phyloP scores from a whole-genome alignment of 2,329 filamentous ascomycete genomes.

The Colletotrichum brevisporum region DNA sequence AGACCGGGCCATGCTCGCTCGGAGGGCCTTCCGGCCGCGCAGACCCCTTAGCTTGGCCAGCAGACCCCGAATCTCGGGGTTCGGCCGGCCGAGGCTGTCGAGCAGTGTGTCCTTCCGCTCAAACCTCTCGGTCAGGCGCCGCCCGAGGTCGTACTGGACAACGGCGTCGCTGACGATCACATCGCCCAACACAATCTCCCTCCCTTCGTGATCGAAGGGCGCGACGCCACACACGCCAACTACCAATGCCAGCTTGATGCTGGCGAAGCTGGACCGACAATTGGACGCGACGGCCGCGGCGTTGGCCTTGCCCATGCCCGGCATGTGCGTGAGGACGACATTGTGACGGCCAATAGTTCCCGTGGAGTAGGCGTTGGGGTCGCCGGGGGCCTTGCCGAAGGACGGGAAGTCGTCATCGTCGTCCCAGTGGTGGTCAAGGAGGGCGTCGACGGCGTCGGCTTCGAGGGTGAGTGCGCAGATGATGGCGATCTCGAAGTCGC shows the following conservation, averaged over 20 bases:
- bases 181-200: conserved; percentile 46
- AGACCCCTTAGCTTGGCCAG: conserved; percentile 46
- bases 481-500: conserved; percentile 7
- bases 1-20: conserved; percentile 22
- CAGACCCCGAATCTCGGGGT: conserved; percentile 42
- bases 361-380: conserved; percentile 48
- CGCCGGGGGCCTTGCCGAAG: conserved; percentile 46
- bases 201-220: conserved; percentile 26
- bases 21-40: conserved; percentile 28
- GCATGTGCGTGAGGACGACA: conserved; percentile 49
- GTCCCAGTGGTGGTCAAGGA: conserved; percentile 42
- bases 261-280: conserved; percentile 39
- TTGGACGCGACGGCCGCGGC: conserved; percentile 42
- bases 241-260: conserved; percentile 42
- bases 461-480: conserved; percentile 40
- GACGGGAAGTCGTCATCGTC: conserved; percentile 22
- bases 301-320: conserved; percentile 47
- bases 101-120: conserved; percentile 43
- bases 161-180: conserved; percentile 48
- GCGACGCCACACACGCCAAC: conserved; percentile 44
- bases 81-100: conserved; percentile 43
- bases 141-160: conserved; percentile 44
- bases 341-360: conserved; percentile 45
- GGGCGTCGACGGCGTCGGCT: conserved; percentile 39
- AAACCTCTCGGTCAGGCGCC: conserved; percentile 33